Conservation (phyloP, 2,329 filamentous ascomycete genomes). For the Colletotrichum nymphaeae region DNA sequence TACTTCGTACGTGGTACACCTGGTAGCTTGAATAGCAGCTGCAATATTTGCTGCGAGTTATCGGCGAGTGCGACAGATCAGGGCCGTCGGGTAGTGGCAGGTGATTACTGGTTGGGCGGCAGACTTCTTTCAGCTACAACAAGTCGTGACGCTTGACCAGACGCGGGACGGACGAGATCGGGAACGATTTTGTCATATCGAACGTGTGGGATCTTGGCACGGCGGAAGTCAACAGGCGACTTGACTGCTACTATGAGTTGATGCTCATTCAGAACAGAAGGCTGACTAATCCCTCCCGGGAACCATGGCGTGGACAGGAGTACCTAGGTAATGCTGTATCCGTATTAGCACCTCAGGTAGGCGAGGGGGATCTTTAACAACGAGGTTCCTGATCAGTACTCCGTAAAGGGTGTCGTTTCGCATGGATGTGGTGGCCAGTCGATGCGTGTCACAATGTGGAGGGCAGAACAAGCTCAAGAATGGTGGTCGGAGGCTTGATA, state of each 20-base stretch:
- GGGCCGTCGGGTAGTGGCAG: constrained; percentile 9
- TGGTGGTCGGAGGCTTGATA: not conserved
- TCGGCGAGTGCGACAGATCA: constrained; percentile 32
- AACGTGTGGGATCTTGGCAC: constrained; percentile 18
- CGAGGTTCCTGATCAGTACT: not conserved
- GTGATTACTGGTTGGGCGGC: not conserved
- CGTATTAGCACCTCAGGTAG: too few relatives aligned
- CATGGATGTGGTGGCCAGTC: not conserved
- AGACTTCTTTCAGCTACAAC: constrained; percentile 20
- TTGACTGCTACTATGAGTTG: not conserved
- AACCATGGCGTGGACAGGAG: not conserved
- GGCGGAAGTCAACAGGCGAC: not conserved
- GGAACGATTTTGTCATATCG: not conserved
- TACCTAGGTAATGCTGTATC: not conserved
- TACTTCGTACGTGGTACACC: too few relatives aligned
- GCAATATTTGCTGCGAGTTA: constrained; percentile 35
- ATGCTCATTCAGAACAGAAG: not conserved
- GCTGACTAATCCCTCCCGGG: not conserved
- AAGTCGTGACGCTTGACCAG: constrained; percentile 19
- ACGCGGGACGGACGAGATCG: constrained; percentile 3
- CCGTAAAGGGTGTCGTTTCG: not conserved
- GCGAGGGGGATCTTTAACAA: not conserved
- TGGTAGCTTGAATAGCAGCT: constrained; percentile 2
- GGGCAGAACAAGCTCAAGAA: not conserved
- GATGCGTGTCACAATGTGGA: not conserved